Evolutionary conservation across 805 yeast genomes (phyloP), one percentile per base, ranked within the genome.

Genomic region (Grigorovia transvaalensis): DNA sequence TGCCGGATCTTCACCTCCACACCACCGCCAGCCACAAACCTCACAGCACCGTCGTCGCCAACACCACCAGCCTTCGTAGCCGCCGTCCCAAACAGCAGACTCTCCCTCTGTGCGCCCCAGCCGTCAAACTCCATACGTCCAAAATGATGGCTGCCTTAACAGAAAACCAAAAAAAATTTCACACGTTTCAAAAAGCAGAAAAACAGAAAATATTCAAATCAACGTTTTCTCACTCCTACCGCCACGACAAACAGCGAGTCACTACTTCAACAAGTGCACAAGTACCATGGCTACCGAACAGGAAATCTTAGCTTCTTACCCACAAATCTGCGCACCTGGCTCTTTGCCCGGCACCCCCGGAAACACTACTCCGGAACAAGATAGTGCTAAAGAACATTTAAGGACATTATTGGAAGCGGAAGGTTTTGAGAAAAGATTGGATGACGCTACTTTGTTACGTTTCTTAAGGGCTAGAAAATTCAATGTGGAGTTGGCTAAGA

Each of bases 401-500:
- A 80, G 83, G 59, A 74, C 71, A 18, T 71, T 75, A 47, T 74
- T 90, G 56, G 69, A 69, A 53, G 83, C 75, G 12, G 76, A 72
- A 50, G 96, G 95, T 5, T 88, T 75, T 71, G 75, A 74, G n/a
- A 76, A 80, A 50, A 82, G 98, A 61, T 70, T 87, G 51, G 99
- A 93, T 68, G 96, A 88, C 62, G 88, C 96, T 15, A 78, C 93
- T 3, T 71, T 85, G 63, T 69, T 83, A 55, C 82, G 99, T 61
- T 93, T 93, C 71, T 74, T 93, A 57, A 81, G 98, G 65, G 99
- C 99, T 9, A 82, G 99, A 71, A 90, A 89, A 76, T 93, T 93
- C 65, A 96, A 89, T 62, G 74, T 90, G 35, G 77, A 73, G 54
- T 79, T 82, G 62, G 86, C 99, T 30, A 77, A 78, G 63, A 80